phyloP scores from a whole-genome alignment of 495 filamentous ascomycete species.

The Penicillium atrosanguineum region DNA sequence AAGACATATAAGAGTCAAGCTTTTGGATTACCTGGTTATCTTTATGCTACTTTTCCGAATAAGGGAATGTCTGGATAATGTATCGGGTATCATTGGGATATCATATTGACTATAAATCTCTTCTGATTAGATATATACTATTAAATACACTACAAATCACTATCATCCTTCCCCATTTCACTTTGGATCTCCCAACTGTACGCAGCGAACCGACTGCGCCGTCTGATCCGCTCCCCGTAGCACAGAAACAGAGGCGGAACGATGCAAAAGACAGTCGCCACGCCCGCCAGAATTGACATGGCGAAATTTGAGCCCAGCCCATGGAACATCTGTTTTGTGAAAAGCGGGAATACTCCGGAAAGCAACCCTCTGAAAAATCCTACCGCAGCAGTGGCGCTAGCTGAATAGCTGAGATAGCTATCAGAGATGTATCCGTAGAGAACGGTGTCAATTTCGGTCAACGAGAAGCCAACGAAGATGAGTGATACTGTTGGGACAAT shows the following conservation, averaged over 20 bases:
- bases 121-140: slow-evolving; percentile 31
- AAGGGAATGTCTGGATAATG: not conserved
- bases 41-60: not conserved
- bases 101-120: not conserved
- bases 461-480: slow-evolving; percentile 46
- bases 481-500: slow-evolving; percentile 40
- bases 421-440: slow-evolving; percentile 54
- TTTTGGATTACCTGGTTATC: not conserved
- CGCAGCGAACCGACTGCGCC: slow-evolving; percentile 46
- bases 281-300: slow-evolving; percentile 40
- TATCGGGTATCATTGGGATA: not conserved
- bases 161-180: slow-evolving; percentile 29
- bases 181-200: slow-evolving; percentile 40
- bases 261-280: slow-evolving; percentile 46
- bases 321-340: slow-evolving; percentile 44
- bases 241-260: slow-evolving; percentile 42
- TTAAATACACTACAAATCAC: slow-evolving; percentile 15
- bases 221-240: slow-evolving; percentile 42
- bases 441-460: slow-evolving; percentile 49
- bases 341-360: slow-evolving; percentile 45
- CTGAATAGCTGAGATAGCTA: slow-evolving; percentile 50
- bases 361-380: slow-evolving; percentile 43
- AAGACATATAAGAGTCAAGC: not conserved
- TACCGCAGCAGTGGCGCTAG: slow-evolving; percentile 50
- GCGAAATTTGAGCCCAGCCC: slow-evolving; percentile 44